These are phyloP conservation scores for Protostelium mycophagum DNA, from an alignment of 78 protist species.

Conservation along the genomic window DNA sequence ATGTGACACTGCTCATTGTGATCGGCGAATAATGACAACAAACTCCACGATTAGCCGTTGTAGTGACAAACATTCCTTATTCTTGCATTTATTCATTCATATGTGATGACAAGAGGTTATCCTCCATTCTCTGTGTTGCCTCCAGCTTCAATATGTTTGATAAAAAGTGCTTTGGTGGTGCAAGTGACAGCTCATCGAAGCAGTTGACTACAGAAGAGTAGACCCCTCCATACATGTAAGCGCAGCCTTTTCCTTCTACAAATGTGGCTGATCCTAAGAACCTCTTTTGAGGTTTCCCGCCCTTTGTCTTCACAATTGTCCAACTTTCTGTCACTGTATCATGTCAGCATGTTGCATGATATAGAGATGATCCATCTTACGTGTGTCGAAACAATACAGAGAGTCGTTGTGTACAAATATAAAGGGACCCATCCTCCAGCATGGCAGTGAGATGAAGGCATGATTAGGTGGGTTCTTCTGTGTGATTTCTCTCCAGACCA, in stretches of 20 bases:
- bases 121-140: no score
- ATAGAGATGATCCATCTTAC: no score
- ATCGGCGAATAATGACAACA: no score
- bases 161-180: neutral
- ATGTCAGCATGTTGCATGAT: no score
- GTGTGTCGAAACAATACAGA: neutral
- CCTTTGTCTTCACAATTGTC: neutral
- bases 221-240: neutral
- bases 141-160: neutral
- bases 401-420: neutral
- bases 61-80: no score
- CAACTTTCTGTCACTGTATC: neutral
- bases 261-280: neutral
- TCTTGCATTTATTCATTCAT: no score
- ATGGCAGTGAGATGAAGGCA: neutral
- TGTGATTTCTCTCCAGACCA: slow-evolving; percentile 12
- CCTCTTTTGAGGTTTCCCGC: neutral
- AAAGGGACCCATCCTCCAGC: neutral
- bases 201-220: neutral
- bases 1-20: neutral
- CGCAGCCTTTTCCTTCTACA: neutral
- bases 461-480: neutral
- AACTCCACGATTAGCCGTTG: no score
- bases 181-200: neutral
- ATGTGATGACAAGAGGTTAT: no score